Evolutionary conservation across 192 early-diverging fungal species (phyloP), one percentile per base, ranked within the genome.

Genomic region (Chytriomyces hyalinus): DNA sequence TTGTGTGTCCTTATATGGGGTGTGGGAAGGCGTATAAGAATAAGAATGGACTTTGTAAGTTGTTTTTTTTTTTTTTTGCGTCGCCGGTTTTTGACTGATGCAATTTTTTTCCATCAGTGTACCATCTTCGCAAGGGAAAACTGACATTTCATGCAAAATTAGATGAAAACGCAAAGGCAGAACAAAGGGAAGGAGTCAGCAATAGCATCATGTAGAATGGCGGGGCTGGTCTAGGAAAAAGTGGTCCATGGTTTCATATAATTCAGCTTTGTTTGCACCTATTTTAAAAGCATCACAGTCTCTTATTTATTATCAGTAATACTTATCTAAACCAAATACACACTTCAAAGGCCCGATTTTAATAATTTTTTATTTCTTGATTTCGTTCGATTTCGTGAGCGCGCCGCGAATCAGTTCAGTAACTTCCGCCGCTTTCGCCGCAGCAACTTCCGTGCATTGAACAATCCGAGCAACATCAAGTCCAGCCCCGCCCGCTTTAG

Each of bases 401-500:
- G 95, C 93, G 20, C 85, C 84, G 68, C 92, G 83, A 65, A 98
- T 92, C 70, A 92, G 77, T 11, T 92, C 93, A n/a, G 91, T 93
- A 10, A 98, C 84, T 66, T 93, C 92, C 0, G 85, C 80, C 1
- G 89, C 91, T 80, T 93, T 93, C 20, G 84, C 84, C 43, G 91
- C 79, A 0, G 96, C 96, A 60, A 98, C 87, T 65, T 94, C 86
- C 3, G 90, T 90, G 82, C 98, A 99, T 65, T 88, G 81, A 26
- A 96, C 62, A 45, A 99, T 87, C 84, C 92, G 87, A 57, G 88
- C 86, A 44, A 90, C 78, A n/a, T 87, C 87, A 64, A 98, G 76
- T n/a, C 93, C 86, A 26, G 92, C 85, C 46, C 95, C 98, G 20
- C 97, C 97, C 4, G 94, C 92, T 81, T 98, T 98, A 66, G 91